Base-by-base conservation (phyloP, 192 early-diverging fungal genomes). In the Geosiphon pyriformis region DNA sequence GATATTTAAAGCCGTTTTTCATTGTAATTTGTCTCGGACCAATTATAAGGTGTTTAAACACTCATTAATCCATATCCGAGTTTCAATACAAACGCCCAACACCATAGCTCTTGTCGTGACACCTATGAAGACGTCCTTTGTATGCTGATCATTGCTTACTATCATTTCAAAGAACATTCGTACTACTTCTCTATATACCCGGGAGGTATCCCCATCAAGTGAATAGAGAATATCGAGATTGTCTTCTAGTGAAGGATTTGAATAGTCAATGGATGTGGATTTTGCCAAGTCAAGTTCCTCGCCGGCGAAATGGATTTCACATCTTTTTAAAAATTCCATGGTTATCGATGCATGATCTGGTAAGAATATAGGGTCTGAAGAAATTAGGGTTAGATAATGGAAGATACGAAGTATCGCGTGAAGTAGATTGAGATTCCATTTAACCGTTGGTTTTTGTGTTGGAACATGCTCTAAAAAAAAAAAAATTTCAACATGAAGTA, bases 121-220 rank as follows among this genome's bases (percentile, higher is more conserved):
- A 31, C 42, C 42, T 1, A 30, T 32, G 11, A 63, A 12, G 0
- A 32, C 8, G 2, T 63, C 27, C 1, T 32, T 37, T 32, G 48
- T 27, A 48, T 12, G 15, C 22, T 51, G 18, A 27, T 50, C 37
- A 49, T 25, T 22, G n/a, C 31, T 20, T 46, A 67, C 17, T 11
- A 57, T 31, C 37, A 67, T 47, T 46, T 67, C 65, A 57, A 67
- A 67, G 11, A 67, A 27, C 26, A 57, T 67, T 32, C 65, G 37
- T 18, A 67, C 31, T 12, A 67, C 42, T 46, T 57, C 25, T 48
- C 31, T 37, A 55, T 67, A 67, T 8, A 67, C 11, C n/a, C n/a
- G 7, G 1, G n/a, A 15, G 4, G 20, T 4, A 31, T 67, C 32
- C 29, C 11, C 8, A 42, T 67, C 42, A 4, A 48, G 12, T 46